Conservation (phyloP, 140 eudicot species). For the Anethum foeniculum region DNA sequence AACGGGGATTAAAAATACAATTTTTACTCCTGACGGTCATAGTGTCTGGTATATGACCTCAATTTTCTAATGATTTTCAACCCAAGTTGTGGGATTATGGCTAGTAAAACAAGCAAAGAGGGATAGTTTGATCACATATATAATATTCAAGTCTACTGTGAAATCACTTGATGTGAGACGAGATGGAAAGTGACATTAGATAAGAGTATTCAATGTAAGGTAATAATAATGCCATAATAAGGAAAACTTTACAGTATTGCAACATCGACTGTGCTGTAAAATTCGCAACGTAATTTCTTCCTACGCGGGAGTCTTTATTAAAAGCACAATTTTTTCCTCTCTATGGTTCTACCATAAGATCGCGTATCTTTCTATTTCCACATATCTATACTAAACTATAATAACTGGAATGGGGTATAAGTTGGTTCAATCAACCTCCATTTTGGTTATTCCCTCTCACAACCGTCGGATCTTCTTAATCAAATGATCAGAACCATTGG, state of each 20-base stretch:
- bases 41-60: too few species aligned
- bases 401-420: too few species aligned
- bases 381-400: too few species aligned
- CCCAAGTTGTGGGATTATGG: background rate
- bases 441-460: too few species aligned
- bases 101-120: background rate
- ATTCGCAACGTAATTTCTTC: background rate
- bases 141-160: background rate
- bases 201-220: background rate
- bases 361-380: background rate
- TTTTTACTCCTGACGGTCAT: too few species aligned
- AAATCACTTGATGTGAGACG: background rate
- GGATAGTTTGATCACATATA: background rate
- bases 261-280: background rate
- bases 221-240: background rate
- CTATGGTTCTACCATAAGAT: background rate
- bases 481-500: too few species aligned
- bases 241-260: background rate
- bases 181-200: background rate
- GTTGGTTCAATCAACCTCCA: too few species aligned
- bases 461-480: too few species aligned
- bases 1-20: background rate
- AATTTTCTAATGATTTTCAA: too few species aligned
- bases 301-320: background rate
- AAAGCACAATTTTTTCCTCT: background rate